phyloP scores from a whole-genome alignment of 2,329 filamentous ascomycete species.

The Xylogone sp. region DNA sequence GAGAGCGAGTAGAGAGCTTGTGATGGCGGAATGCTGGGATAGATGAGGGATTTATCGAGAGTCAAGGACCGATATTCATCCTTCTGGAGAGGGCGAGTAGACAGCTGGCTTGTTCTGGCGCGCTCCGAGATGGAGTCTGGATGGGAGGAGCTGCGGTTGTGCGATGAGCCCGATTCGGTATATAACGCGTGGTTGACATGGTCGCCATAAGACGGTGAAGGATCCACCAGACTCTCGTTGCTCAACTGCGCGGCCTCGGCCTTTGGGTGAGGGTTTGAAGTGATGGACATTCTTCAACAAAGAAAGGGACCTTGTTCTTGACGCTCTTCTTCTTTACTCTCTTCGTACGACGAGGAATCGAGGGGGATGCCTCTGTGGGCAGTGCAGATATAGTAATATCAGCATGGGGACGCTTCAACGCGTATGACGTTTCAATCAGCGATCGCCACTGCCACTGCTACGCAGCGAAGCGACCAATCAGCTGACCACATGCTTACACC shows the following conservation, averaged over 20 bases:
- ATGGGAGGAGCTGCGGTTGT: neutral
- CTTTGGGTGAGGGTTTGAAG: neutral
- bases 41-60: slow-evolving; percentile 11
- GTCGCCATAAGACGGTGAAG: neutral
- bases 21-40: slow-evolving; percentile 9
- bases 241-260: neutral
- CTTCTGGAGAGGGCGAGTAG: neutral
- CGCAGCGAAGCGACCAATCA: too few relatives aligned
- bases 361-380: too few relatives aligned
- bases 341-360: neutral
- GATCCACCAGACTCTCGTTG: neutral
- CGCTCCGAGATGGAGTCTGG: neutral
- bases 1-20: slow-evolving; percentile 10
- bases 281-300: neutral
- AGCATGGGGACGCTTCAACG: too few relatives aligned
- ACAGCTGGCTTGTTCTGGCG: neutral
- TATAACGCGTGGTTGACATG: slow-evolving; percentile 1
- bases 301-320: neutral
- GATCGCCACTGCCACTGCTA: too few relatives aligned
- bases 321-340: neutral
- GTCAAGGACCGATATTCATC: neutral
- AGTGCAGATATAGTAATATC: too few relatives aligned
- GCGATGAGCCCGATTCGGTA: neutral
- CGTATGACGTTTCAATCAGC: too few relatives aligned
- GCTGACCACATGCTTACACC: too few relatives aligned